A percentile compares a stretch with the other conserved stretches of the same genome.
phyloP scores from a whole-genome alignment of 805 yeast genomes.

The Helenozyma rhizophorensis region DNA sequence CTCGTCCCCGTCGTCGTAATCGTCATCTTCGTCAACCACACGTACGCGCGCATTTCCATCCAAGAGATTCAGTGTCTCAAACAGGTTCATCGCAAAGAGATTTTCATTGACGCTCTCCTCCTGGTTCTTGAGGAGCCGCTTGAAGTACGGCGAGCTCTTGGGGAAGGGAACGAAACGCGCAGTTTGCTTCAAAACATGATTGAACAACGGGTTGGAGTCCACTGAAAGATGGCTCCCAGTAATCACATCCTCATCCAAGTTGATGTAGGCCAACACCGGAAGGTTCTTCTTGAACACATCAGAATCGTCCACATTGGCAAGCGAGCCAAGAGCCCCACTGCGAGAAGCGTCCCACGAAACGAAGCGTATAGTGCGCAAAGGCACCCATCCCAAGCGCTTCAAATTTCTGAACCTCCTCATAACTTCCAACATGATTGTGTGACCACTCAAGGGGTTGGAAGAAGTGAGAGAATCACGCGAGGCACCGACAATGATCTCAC shows the following conservation, averaged over 20 bases:
- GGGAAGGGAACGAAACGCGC: slow-evolving; percentile 32
- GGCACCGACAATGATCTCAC: slow-evolving; percentile 37
- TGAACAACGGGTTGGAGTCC: slow-evolving; percentile 33
- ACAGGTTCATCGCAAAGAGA: not conserved
- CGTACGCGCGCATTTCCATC: no score
- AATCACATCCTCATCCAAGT: slow-evolving; percentile 36
- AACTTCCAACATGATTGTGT: slow-evolving; percentile 36
- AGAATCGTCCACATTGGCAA: slow-evolving; percentile 18
- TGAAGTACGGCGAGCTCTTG: slow-evolving; percentile 16
- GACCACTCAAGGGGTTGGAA: slow-evolving; percentile 35
- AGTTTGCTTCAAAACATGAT: slow-evolving; percentile 24
- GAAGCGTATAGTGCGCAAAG: slow-evolving; percentile 35
- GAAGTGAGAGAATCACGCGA: slow-evolving; percentile 35
- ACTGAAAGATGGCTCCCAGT: slow-evolving; percentile 34
- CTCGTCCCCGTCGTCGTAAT: slow-evolving; percentile 14
- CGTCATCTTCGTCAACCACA: slow-evolving; percentile 17
- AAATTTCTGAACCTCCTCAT: slow-evolving; percentile 32
- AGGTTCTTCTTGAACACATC: slow-evolving; percentile 15
- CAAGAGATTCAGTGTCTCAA: no score
- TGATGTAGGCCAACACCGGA: slow-evolving; percentile 32
- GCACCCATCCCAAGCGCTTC: slow-evolving; percentile 37
- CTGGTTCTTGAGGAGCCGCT: slow-evolving; percentile 14
- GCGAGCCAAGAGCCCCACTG: slow-evolving; percentile 31
- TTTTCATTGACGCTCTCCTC: slow-evolving; percentile 5
- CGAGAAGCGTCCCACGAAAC: slow-evolving; percentile 40